Conservation (phyloP, 768 basidiomycete species). For the Hydnum rufescens region DNA sequence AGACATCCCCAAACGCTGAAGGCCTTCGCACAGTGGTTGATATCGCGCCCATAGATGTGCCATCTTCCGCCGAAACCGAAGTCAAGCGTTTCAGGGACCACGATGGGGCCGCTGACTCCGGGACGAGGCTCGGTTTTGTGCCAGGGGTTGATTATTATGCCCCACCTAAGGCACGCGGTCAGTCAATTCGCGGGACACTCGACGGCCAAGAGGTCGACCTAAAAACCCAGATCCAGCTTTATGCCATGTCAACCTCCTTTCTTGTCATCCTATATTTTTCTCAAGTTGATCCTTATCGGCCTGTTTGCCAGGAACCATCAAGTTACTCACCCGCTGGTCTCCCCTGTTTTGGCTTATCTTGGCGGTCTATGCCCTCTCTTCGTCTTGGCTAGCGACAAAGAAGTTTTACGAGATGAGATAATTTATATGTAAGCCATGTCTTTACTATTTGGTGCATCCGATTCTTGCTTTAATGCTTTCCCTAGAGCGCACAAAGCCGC, state of each 20-base stretch:
- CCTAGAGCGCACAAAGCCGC: constrained; percentile 73
- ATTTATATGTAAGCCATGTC: constrained; percentile 39
- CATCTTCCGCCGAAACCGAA: background rate
- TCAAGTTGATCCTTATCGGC: background rate
- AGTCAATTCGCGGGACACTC: constrained; percentile 14
- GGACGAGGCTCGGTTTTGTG: too few relatives aligned
- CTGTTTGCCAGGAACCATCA: constrained; percentile 16
- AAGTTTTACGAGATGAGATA: constrained; percentile 82
- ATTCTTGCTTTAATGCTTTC: constrained; percentile 4
- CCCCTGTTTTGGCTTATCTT: constrained; percentile 59
- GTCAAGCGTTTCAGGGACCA: too few relatives aligned
- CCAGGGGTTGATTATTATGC: constrained; percentile 18
- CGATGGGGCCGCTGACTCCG: background rate
- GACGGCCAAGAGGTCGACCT: constrained; percentile 19
- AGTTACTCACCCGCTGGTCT: constrained; percentile 52
- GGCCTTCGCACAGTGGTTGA: background rate
- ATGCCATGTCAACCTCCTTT: constrained; percentile 36
- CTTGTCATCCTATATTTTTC: constrained; percentile 13
- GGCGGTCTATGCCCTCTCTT: constrained; percentile 80
- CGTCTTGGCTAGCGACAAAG: constrained; percentile 71
- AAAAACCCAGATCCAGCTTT: constrained; percentile 62
- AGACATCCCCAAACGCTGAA: too few relatives aligned
- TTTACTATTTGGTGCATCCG: background rate
- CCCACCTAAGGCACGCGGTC: background rate
- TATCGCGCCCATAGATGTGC: background rate